Base-by-base conservation (phyloP, 2,329 filamentous ascomycete species). In the Botrytis hyacinthi region DNA sequence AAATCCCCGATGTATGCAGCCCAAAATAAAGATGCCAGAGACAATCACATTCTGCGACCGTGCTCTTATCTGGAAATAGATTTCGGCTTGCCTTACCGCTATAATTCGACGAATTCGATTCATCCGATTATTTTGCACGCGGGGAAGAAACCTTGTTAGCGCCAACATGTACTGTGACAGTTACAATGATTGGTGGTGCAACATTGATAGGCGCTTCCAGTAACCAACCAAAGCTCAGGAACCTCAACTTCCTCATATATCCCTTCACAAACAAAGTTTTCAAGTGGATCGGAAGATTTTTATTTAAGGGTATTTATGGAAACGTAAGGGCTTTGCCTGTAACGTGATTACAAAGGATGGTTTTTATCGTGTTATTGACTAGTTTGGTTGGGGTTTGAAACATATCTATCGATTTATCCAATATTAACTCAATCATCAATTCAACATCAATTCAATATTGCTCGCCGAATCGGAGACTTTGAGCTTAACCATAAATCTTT, bases 131-230 rank as follows among this genome's bases (percentile, higher is more conserved):
- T 72, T 72, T 60, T 46, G 71, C 68, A 51, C 62, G 71, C 71
- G 71, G 71, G 71, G 71, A 72, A 72, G 51, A 72, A 59, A 48
- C 40, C 71, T 68, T n/a, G 29, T 72, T 59, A 72, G 63, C 71
- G 71, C 71, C 71, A 72, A 69, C 48, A 54, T 72, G 71, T 67
- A 72, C 51, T 68, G 62, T 72, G 71, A 72, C 37, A 48, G 37
- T 29, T 48, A 57, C 29, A 10, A n/a, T 72, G 63, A 72, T 72
- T 72, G 71, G 71, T 69, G 46, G 40, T 69, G 29, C 26, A 46
- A n/a, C 32, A 44, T 44, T 59, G 10, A 18, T 32, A 68, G 35
- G 71, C 71, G 71, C 71, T 69, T 40, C 54, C 29, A 51, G 14
- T 37, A 72, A 37, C 71, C 71, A 72, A 72, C 71, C 62, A 72